Conservation (phyloP, 2,329 filamentous ascomycete species). For the Aspergillus transmontanensis region DNA sequence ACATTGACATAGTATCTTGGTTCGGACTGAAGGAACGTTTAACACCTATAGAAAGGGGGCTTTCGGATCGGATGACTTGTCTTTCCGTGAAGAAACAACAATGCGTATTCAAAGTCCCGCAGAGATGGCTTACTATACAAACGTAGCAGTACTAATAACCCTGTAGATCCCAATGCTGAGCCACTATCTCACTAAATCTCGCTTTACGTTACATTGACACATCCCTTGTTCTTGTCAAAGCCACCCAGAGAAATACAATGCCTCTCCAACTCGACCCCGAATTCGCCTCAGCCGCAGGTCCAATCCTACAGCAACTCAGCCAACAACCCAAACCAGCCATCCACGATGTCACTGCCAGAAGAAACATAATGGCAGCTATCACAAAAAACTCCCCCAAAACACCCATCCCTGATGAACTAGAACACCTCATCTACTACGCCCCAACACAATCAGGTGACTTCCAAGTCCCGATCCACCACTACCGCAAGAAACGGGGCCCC, state of each 20-base stretch:
- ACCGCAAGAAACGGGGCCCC: slow-evolving; percentile 3
- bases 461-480: slow-evolving; percentile 17
- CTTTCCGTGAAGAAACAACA: neutral
- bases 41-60: neutral
- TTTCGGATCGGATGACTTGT: neutral
- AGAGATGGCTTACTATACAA: neutral
- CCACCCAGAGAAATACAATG: neutral
- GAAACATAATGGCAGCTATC: neutral
- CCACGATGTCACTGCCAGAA: neutral
- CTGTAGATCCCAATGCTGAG: neutral
- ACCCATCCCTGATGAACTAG: slow-evolving; percentile 12
- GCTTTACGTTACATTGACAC: neutral
- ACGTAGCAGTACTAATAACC: neutral
- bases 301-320: slow-evolving; percentile 10
- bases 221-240: no score
- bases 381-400: neutral
- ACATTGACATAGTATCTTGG: no score
- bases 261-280: slow-evolving; percentile 19
- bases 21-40: neutral
- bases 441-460: slow-evolving; percentile 3
- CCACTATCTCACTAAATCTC: neutral
- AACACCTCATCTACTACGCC: slow-evolving; percentile 13
- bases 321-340: slow-evolving; percentile 1
- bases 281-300: slow-evolving; percentile 13
- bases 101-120: neutral